Base-by-base conservation (phyloP, 1,284 basidiomycete genomes). In the Cutaneotrichosporon sp. region DNA sequence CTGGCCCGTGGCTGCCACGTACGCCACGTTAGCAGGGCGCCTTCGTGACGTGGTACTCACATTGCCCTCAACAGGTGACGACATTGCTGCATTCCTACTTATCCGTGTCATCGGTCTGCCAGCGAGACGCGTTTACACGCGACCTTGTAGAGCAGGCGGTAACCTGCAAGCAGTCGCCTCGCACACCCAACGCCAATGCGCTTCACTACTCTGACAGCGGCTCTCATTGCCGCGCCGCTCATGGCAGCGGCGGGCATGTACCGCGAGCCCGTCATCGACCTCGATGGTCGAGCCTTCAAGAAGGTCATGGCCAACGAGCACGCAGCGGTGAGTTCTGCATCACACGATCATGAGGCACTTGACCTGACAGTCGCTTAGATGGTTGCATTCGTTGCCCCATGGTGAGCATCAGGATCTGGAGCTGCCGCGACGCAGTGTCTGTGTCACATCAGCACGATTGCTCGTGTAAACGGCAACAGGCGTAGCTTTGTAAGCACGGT, bases 321-420 rank as follows among this genome's bases (percentile, higher is more conserved):
- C 58, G 86, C 68, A 9, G 62, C 70, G 46, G 70, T 72, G 46
- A 48, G 66, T 18, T 14, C 2, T 17, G 4, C 4, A 38, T n/a
- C n/a, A n/a, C n/a, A n/a, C n/a, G n/a, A n/a, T n/a, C n/a, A n/a
- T n/a, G n/a, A n/a, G n/a, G n/a, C n/a, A n/a, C n/a, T n/a, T n/a
- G n/a, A n/a, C n/a, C n/a, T 55, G 46, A 54, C 35, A 21, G 10
- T 33, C 37, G 34, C 46, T 70, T 55, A 73, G 70, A 68, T 90
- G 63, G 83, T 91, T n/a, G 89, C 89, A 2, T 92, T 91, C 65
- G 86, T 91, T 8, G 90, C 89, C 22, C 87, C 88, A 8, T 92
- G 89, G 88, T 89, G 71, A 72, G 86, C n/a, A 15, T 20, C 10
- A 14, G 8, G 26, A 23, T 8, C 40, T n/a, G n/a, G n/a, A n/a